These are phyloP conservation scores for Trichoderma koningiopsis DNA, from an alignment of 2,329 filamentous ascomycete species.

Conservation along the genomic window DNA sequence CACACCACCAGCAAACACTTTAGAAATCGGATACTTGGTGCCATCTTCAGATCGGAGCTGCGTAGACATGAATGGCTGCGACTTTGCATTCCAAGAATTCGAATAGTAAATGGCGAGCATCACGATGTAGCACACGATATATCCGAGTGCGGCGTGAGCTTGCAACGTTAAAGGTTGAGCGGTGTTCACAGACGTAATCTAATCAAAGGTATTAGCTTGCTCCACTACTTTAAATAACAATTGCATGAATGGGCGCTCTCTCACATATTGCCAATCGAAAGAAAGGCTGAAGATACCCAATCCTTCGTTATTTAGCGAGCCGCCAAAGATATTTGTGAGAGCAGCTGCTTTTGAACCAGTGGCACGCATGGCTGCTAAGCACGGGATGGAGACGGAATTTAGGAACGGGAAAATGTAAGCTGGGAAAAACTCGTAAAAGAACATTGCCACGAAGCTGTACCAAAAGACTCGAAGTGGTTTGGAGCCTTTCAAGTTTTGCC, in stretches of 20 bases:
- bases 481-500: constrained; percentile 52
- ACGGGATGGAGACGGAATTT: constrained; percentile 57
- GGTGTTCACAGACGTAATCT: constrained; percentile 58
- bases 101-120: constrained; percentile 57
- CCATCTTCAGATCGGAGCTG: constrained; percentile 46
- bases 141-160: constrained; percentile 48
- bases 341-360: constrained; percentile 47
- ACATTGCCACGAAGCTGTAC: constrained; percentile 53
- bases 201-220: neutral
- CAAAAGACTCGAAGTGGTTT: constrained; percentile 56
- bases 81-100: constrained; percentile 49
- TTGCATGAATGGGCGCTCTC: constrained; percentile 29
- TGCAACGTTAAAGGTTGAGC: constrained; percentile 56
- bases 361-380: constrained; percentile 54
- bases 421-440: constrained; percentile 54
- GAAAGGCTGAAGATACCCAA: constrained; percentile 52
- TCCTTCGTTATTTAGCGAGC: constrained; percentile 54
- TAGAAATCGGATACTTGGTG: constrained; percentile 41
- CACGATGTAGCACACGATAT: constrained; percentile 50
- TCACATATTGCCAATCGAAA: constrained; percentile 59
- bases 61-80: constrained; percentile 59
- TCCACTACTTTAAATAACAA: neutral
- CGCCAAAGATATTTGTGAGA: constrained; percentile 55
- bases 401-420: constrained; percentile 59
- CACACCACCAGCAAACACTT: constrained; percentile 46